phyloP scores from a whole-genome alignment of 75 land plant genomes.

The Cupressus sempervirens region DNA sequence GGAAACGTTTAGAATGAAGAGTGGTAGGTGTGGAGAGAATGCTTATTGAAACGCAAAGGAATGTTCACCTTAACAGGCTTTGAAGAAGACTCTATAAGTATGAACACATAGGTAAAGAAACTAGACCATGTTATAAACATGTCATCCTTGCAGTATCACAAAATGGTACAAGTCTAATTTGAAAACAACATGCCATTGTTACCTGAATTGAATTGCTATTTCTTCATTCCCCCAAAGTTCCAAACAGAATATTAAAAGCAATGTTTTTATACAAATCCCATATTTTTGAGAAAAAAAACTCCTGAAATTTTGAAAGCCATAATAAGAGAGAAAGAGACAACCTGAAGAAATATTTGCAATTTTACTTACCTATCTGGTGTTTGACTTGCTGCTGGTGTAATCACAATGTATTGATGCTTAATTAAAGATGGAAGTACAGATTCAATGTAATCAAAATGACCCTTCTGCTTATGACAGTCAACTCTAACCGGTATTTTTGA shows the following conservation, averaged over 20 bases:
- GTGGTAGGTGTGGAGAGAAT: background rate
- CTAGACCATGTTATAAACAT: background rate
- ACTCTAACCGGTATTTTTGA: constrained; percentile 48
- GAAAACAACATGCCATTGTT: background rate
- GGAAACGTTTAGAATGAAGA: background rate
- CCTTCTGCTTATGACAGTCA: constrained; percentile 70
- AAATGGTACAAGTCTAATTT: background rate
- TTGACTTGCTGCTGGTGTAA: constrained; percentile 87
- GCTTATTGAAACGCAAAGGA: background rate
- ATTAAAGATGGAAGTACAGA: constrained; percentile 63
- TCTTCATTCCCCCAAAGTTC: background rate
- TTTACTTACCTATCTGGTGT: constrained; percentile 64
- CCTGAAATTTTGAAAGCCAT: constrained; percentile 1
- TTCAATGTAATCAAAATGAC: constrained; percentile 75
- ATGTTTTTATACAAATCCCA: background rate
- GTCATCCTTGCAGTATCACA: background rate
- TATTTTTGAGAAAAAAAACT: background rate
- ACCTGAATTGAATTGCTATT: background rate
- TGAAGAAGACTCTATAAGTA: background rate
- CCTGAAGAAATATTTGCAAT: background rate
- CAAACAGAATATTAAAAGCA: background rate
- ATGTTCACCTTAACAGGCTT: background rate
- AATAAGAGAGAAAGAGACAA: background rate
- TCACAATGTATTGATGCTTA: constrained; percentile 55
- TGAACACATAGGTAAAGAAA: background rate